These are phyloP conservation scores for Tolypocladium ophioglossoides DNA, from an alignment of 2,329 filamentous ascomycete genomes.

Conservation along the genomic window DNA sequence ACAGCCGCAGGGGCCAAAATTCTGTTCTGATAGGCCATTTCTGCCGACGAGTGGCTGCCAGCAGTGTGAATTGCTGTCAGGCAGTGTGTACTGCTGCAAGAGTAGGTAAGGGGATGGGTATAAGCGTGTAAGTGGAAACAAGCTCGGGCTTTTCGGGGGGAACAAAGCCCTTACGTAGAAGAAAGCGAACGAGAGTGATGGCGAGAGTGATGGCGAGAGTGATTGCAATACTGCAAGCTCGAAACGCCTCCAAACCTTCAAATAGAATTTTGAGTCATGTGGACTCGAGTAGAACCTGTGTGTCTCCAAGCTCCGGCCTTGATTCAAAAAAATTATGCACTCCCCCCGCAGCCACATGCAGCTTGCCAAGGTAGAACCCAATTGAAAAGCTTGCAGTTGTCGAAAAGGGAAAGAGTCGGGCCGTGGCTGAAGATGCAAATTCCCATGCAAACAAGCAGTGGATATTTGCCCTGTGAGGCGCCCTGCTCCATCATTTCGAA, in stretches of 20 bases:
- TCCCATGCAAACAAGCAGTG: not conserved
- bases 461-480: not conserved
- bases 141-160: not conserved
- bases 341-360: not conserved
- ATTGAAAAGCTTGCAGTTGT: not conserved
- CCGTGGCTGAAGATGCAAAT: not conserved
- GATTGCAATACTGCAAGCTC: too few relatives aligned
- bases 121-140: not conserved
- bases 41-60: not conserved
- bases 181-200: not conserved
- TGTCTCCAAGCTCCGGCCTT: not conserved
- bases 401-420: not conserved
- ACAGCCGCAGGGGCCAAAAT: not conserved
- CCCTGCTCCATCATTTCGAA: not conserved
- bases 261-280: not conserved
- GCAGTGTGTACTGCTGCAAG: too few relatives aligned
- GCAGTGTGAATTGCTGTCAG: too few relatives aligned
- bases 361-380: not conserved
- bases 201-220: not conserved
- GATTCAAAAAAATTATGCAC: not conserved
- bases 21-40: not conserved
- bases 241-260: not conserved
- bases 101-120: not conserved
- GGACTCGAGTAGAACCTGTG: not conserved
- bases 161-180: not conserved